Percentiles rank a stretch among this genome's conserved stretches.
Conservation (phyloP, 2,329 filamentous ascomycete species). For the Elsinoe fawcettii region DNA sequence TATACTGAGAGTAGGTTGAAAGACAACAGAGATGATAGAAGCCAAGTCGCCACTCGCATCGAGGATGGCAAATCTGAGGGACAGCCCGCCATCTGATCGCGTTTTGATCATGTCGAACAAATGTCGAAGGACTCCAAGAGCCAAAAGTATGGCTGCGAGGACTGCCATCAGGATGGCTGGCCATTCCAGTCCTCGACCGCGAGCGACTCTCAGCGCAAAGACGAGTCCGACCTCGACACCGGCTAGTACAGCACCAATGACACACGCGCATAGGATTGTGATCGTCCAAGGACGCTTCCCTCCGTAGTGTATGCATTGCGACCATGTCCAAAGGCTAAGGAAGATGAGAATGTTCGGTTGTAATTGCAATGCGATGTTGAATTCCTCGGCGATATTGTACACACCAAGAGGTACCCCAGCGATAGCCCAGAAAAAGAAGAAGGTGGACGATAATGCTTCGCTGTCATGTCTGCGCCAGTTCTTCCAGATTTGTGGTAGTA, state of each 20-base stretch:
- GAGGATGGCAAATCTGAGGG: slow-evolving; percentile 63
- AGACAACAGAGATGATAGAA: slow-evolving; percentile 57
- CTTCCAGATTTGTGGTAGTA: slow-evolving; percentile 62
- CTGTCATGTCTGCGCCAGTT: slow-evolving; percentile 61
- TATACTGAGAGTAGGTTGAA: slow-evolving; percentile 51
- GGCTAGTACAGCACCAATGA: slow-evolving; percentile 50
- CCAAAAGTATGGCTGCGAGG: slow-evolving; percentile 55
- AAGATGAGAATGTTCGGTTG: slow-evolving; percentile 50
- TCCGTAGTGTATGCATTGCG: neutral
- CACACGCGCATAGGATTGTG: slow-evolving; percentile 29
- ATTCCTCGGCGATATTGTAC: slow-evolving; percentile 48
- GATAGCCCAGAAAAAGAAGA: slow-evolving; percentile 66
- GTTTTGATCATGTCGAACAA: slow-evolving; percentile 63
- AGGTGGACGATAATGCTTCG: slow-evolving; percentile 56
- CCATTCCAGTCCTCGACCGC: slow-evolving; percentile 43
- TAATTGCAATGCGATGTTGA: slow-evolving; percentile 48
- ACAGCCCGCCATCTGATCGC: slow-evolving; percentile 61
- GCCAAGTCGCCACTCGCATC: slow-evolving; percentile 63
- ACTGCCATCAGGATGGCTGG: slow-evolving; percentile 60
- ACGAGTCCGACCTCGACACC: slow-evolving; percentile 53
- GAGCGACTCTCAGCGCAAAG: slow-evolving; percentile 45
- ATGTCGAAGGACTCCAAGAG: slow-evolving; percentile 58
- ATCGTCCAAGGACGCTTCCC: neutral
- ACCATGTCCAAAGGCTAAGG: slow-evolving; percentile 46
- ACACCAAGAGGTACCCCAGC: slow-evolving; percentile 60